phyloP scores from a whole-genome alignment of 768 basidiomycete genomes.

The Rhodotorula babjevae region DNA sequence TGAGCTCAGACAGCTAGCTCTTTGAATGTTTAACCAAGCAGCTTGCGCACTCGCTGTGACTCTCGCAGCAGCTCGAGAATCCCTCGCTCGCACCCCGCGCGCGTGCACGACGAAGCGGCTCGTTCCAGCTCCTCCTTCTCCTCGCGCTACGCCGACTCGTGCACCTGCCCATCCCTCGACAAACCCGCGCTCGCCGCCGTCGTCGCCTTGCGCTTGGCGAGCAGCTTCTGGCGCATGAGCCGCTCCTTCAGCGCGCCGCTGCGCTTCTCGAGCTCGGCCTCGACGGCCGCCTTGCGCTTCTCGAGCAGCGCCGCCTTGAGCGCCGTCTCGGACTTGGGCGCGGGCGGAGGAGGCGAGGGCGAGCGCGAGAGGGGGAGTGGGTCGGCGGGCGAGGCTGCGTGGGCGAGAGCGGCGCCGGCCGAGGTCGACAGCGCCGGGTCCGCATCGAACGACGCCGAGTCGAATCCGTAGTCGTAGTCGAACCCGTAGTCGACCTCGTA shows the following conservation, averaged over 20 bases:
- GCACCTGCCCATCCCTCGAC: too few relatives aligned
- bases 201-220: background rate
- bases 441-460: background rate
- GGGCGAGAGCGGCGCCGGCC: background rate
- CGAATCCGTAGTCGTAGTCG: background rate
- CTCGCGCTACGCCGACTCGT: too few relatives aligned
- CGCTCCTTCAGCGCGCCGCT: constrained; percentile 6
- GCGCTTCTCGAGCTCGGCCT: constrained; percentile 20
- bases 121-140: too few relatives aligned
- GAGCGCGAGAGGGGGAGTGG: too few relatives aligned
- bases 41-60: too few relatives aligned
- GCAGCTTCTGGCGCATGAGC: constrained; percentile 1
- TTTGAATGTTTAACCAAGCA: too few relatives aligned
- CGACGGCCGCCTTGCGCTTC: constrained; percentile 20
- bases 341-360: background rate
- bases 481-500: background rate
- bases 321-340: background rate
- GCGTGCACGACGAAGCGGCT: too few relatives aligned
- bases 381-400: too few relatives aligned
- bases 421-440: background rate
- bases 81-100: too few relatives aligned
- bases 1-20: too few relatives aligned
- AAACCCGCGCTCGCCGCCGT: too few relatives aligned
- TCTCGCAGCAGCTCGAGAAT: too few relatives aligned
- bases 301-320: constrained; percentile 23